Evolutionary conservation across 768 basidiomycete genomes (phyloP).

Genomic region (Russula olivacea): DNA sequence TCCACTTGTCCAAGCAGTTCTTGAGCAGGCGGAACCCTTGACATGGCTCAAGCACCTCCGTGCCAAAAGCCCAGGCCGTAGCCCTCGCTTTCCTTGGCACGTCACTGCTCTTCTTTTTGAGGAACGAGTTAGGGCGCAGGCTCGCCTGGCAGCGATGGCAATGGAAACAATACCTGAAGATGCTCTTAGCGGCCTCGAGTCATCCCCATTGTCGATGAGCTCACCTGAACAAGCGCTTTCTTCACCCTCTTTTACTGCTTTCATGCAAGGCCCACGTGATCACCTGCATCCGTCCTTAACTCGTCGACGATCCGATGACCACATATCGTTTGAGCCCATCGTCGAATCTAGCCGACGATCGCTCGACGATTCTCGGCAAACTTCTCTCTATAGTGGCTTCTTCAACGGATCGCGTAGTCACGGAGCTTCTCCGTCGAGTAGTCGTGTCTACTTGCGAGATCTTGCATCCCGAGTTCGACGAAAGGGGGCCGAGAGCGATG

Average conservation of each 20-base stretch:
- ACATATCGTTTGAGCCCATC: constrained; percentile 53
- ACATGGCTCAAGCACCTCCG: constrained; percentile 67
- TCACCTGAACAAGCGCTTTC: constrained; percentile 12
- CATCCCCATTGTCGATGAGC: constrained; percentile 14
- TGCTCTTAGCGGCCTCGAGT: constrained; percentile 18
- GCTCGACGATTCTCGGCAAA: constrained; percentile 35
- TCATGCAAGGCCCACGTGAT: constrained; percentile 1
- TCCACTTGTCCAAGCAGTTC: constrained; percentile 39
- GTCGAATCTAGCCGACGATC: constrained; percentile 45
- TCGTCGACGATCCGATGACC: constrained; percentile 36
- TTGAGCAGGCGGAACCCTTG: constrained; percentile 63
- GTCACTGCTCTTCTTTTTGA: constrained; percentile 65
- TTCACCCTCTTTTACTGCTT: constrained; percentile 7
- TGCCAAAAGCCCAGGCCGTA: constrained; percentile 38
- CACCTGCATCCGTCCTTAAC: constrained; percentile 21
- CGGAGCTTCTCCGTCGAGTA: constrained; percentile 41
- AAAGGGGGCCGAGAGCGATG: constrained; percentile 41
- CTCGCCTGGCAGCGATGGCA: constrained; percentile 34
- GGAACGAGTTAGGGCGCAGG: constrained; percentile 49
- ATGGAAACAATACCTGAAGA: constrained; percentile 47
- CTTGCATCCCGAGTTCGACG: constrained; percentile 32
- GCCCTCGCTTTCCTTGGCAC: constrained; percentile 48
- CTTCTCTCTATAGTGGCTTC: constrained; percentile 36
- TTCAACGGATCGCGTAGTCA: constrained; percentile 34
- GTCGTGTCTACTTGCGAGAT: constrained; percentile 38